These are phyloP conservation scores for Blepharisma japonicum DNA, from an alignment of 73 alveolate species.

Conservation along the genomic window DNA sequence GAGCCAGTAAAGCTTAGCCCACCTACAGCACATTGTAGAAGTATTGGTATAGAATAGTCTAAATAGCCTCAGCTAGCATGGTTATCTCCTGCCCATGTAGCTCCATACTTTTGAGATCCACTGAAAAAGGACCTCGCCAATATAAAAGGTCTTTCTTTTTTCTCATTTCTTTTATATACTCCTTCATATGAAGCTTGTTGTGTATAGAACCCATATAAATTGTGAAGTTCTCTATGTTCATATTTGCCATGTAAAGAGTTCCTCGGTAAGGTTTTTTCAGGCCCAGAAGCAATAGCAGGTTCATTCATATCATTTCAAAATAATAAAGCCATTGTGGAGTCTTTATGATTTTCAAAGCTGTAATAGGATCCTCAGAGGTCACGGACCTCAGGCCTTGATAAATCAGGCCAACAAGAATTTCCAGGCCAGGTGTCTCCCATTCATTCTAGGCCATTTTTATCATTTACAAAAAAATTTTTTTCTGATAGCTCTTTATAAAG, in stretches of 20 bases:
- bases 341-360: slow-evolving; percentile 50
- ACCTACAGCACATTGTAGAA: slow-evolving; percentile 65
- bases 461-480: slow-evolving; percentile 35
- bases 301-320: slow-evolving; percentile 96
- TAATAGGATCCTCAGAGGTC: slow-evolving; percentile 66
- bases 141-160: slow-evolving; percentile 75
- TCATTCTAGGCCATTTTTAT: slow-evolving; percentile 45
- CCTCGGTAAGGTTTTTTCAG: slow-evolving; percentile 82
- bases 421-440: slow-evolving; percentile 93
- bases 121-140: slow-evolving; percentile 80
- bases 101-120: slow-evolving; percentile 86
- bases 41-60: slow-evolving; percentile 70
- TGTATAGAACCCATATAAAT: slow-evolving; percentile 77
- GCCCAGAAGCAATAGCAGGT: slow-evolving; percentile 81
- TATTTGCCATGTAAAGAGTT: slow-evolving; percentile 53
- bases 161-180: slow-evolving; percentile 63
- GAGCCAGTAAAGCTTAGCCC: slow-evolving; percentile 86
- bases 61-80: slow-evolving; percentile 63
- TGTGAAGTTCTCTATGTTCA: slow-evolving; percentile 89
- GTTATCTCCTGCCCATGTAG: slow-evolving; percentile 93
- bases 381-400: slow-evolving; percentile 60
- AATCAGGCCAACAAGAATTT: slow-evolving; percentile 76
- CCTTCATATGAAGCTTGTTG: slow-evolving; percentile 79
- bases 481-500: slow-evolving; percentile 33
- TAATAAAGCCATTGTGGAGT: slow-evolving; percentile 35